Base-by-base conservation (phyloP, 2,329 filamentous ascomycete genomes). In the Aspergillus sp. region DNA sequence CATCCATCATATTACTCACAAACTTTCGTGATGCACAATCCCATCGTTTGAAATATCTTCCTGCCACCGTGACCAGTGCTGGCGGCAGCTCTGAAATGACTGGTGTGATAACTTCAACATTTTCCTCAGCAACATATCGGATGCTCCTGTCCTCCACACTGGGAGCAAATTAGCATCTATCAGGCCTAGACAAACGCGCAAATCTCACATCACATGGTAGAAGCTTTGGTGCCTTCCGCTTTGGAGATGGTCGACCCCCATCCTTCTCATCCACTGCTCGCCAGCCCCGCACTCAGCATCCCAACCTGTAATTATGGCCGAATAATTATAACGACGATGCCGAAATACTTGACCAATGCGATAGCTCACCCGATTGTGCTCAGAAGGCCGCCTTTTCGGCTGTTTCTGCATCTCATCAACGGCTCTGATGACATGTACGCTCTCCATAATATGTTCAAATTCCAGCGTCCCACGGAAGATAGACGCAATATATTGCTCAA, bases 301-400 rank as follows among this genome's bases (percentile, higher is more conserved):
- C 93, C 93, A 99, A n/a, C 93, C 93, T 13, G 89, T 90, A 58
- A 99, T 89, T 24, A 96, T 83, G 17, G 89, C 93, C 49, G 87
- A 79, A 71, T 93, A 96, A 19, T 83, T 79, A 71, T 95, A 96
- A 46, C 92, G 84, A 60, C 82, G 86, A 75, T 99, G 95, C 48
- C 82, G 83, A 70, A 98, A 96, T 6, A 96, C 83, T 66, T 96
- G 89, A 1, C 95, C 95, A 49, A 96, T 83, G 51, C 81, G 84
- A 72, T 86, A 93, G 59, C 77, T 82, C 51, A 91, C 84, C 27
- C 74, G 68, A n/a, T 69, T 67, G 60, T 69, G 66, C 70, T 75
- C 64, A 63, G 61, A 48, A 20, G 63, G 62, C 37, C 77, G 75
- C 22, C 56, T 59, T 52, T 74, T 75, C n/a, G 77, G 60, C 59